phyloP scores from a whole-genome alignment of 306 rosid species.

The Fragaria nilgerrensis region DNA sequence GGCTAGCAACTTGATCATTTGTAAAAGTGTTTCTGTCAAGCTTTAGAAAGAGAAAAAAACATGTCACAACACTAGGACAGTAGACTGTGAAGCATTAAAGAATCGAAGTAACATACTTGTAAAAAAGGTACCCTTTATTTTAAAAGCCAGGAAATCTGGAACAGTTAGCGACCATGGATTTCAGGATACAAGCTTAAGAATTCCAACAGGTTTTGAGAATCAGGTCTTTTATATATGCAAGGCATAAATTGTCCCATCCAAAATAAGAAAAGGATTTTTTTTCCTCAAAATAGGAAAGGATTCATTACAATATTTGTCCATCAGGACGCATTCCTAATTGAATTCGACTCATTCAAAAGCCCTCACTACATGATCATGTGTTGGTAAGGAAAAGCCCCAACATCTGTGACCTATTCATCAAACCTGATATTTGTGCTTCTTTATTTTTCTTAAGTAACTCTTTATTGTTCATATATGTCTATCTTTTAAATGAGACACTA shows the following conservation, averaged over 20 bases:
- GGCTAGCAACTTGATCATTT: slow-evolving; percentile 29
- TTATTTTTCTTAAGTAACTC: slow-evolving; percentile 4
- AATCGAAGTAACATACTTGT: neutral
- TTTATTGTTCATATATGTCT: slow-evolving; percentile 10
- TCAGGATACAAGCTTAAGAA: neutral
- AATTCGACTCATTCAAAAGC: neutral
- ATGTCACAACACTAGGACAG: slow-evolving; percentile 10
- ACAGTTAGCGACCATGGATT: neutral
- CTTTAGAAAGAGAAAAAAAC: slow-evolving; percentile 29
- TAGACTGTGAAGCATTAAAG: neutral
- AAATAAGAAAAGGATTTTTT: neutral
- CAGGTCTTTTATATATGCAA: neutral
- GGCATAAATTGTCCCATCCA: neutral
- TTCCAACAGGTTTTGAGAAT: neutral
- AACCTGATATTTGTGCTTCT: neutral
- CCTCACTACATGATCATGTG: neutral
- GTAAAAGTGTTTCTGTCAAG: slow-evolving; percentile 37
- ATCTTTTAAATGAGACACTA: slow-evolving; percentile 14
- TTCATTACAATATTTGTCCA: neutral
- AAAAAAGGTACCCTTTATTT: neutral
- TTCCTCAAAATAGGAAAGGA: neutral
- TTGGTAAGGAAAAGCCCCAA: slow-evolving; percentile 5
- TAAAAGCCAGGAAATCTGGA: neutral
- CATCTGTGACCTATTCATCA: slow-evolving; percentile 18
- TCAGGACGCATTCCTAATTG: neutral